Base-by-base conservation (phyloP, 2,329 filamentous ascomycete species). In the Pseudopithomyces maydicus region DNA sequence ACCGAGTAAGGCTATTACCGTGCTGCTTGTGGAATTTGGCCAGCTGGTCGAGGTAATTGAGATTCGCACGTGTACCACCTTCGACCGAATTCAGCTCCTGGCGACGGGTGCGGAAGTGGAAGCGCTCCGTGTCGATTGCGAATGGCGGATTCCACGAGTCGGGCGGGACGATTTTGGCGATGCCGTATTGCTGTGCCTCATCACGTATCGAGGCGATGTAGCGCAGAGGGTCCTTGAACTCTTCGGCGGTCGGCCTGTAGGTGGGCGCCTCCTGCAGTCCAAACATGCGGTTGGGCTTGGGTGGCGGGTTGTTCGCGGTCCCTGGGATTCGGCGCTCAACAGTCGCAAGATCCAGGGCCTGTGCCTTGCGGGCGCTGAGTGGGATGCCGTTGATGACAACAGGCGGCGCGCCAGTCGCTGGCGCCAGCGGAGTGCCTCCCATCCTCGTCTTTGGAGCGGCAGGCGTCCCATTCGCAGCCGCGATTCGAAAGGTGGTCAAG, bases 11-110 rank as follows among this genome's bases (percentile, higher is more conserved):
- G 68, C 95, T 97, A 62, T 89, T 96, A 53, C 95, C 95, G 75
- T 96, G 91, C 73, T 98, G 94, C 70, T 95, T 97, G 82, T 99
- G 95, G 74, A 95, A 99, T 78, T 97, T 98, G 68, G 89, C 87
- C 23, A 99, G 85, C 67, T 96, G 92, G 76, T 99, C 95, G 62
- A 98, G 86, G 75, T 99, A 99, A 65, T 93, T 96, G 59, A 97
- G 84, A 76, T 98, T 98, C 64, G 94, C 92, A 74, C 95, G 90
- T 61, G 94, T 97, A 71, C 92, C 95, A 83, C 95, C 95, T 89
- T 99, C 95, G 47, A 98, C 92, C 15, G 93, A 96, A 77, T 99
- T 99, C 59, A 99, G 82, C 77, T 98, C 94, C 76, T 99, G 95
- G 74, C 96, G 92, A 73, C 95, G 87, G 14, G 95, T 99, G 63